Evolutionary conservation across 2,329 filamentous ascomycete species (phyloP), one percentile per base, ranked within the genome.

Genomic region (Paecilomyces niveus): DNA sequence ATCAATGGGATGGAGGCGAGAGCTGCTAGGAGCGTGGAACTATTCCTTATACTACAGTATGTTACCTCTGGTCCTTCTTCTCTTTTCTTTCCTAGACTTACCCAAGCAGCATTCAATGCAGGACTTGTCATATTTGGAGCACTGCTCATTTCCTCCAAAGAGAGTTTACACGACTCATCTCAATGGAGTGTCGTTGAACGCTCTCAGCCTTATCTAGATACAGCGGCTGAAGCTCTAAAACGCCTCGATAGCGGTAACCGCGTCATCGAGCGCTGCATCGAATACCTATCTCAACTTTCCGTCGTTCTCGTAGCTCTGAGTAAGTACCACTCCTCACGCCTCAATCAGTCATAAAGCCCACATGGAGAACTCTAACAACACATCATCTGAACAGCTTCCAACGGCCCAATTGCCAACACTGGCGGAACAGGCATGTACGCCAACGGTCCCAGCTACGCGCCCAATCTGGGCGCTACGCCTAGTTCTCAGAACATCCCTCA

Each of bases 31-130:
- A 5, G 63, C 72, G 33, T 69, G 72, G 71, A 67, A 68, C 65
- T 66, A 68, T 62, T 67, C 72, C 26, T 58, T 73, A 29, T 70
- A 72, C 57, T 73, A 73, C 61, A 68, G 72, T 73, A 64, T 54
- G 67, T 57, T 3, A 9, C 26, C 9, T n/a, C 15, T 7, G 4
- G 24, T 5, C 33, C 21, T 13, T 52, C 11, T 52, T 22, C 8
- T 26, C 9, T 52, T 52, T 7, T 52, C 26, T 52, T 21, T 11
- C 26, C n/a, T 3, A 11, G 22, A 26, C 22, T 52, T 5, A 29
- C 50, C 13, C 52, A 3, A 57, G 51, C 9, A 74, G 69, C 72
- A 35, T 68, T 70, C 58, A 65, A 74, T 45, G 68, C 71, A 1
- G 72, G 70, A 9, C 65, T 75, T 2, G 68, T 72, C 0, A 65